Evolutionary conservation across 306 rosid genomes (phyloP).

Genomic region (Neltuma alba): DNA sequence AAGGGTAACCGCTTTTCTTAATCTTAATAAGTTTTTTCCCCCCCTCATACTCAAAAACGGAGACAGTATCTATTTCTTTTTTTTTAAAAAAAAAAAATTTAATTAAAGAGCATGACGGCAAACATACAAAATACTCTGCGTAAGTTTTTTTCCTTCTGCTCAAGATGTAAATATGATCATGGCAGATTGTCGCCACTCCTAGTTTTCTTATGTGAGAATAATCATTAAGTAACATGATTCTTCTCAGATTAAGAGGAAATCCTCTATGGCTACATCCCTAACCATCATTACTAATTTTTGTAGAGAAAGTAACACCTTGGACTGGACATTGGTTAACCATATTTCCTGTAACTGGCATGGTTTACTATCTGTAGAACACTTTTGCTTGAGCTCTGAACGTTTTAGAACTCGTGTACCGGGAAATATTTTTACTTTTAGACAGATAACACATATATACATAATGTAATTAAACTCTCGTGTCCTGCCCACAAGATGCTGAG

Average conservation of each 20-base stretch:
- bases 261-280: not conserved
- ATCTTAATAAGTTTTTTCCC: not conserved
- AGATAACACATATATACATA: not conserved
- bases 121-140: not conserved
- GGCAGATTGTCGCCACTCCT: not conserved
- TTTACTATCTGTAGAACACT: not conserved
- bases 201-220: not conserved
- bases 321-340: not conserved
- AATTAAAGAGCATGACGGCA: too few species aligned
- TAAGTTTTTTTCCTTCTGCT: not conserved
- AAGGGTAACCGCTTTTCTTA: too few species aligned
- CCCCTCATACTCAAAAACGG: too few species aligned
- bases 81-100: too few species aligned
- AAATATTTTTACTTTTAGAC: not conserved
- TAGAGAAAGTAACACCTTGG: not conserved
- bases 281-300: not conserved
- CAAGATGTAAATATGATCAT: not conserved
- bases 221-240: not conserved
- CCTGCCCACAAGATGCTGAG: not conserved
- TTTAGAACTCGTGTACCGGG: too few species aligned
- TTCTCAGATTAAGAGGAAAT: not conserved
- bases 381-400: not conserved
- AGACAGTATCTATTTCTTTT: too few species aligned
- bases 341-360: not conserved
- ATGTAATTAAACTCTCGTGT: not conserved